These are phyloP conservation scores for Calocera cornea DNA, from an alignment of 768 basidiomycete genomes.

Conservation along the genomic window DNA sequence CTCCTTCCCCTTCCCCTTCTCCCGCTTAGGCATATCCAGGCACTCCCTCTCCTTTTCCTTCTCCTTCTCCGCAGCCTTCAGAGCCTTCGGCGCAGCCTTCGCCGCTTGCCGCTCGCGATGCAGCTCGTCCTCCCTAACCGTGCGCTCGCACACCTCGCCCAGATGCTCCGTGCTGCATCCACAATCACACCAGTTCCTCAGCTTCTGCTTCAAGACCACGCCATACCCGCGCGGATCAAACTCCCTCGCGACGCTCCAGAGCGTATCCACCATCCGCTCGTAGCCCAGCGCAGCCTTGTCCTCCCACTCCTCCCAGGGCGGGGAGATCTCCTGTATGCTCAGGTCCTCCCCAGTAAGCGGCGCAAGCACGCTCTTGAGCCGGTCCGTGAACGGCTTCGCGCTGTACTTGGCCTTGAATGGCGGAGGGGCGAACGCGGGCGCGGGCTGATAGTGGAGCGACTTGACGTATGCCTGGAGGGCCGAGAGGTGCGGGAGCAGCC, in stretches of 20 bases:
- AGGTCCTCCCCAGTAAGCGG: constrained; percentile 20
- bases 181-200: constrained; percentile 66
- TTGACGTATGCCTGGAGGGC: constrained; percentile 50
- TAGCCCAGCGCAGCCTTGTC: constrained; percentile 49
- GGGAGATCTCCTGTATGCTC: constrained; percentile 8
- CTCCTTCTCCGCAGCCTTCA: neutral
- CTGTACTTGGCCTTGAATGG: neutral
- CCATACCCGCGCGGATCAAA: constrained; percentile 65
- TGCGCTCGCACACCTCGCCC: constrained; percentile 61
- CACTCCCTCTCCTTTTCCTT: neutral
- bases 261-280: constrained; percentile 45
- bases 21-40: neutral
- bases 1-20: constrained; percentile 49
- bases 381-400: constrained; percentile 30
- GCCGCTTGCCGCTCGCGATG: constrained; percentile 30
- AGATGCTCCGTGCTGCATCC: constrained; percentile 69
- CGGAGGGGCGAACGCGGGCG: constrained; percentile 47
- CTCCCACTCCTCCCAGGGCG: constrained; percentile 48
- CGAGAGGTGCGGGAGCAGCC: constrained; percentile 46
- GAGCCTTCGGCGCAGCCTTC: neutral
- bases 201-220: constrained; percentile 51
- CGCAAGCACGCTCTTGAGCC: constrained; percentile 43
- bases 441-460: constrained; percentile 43
- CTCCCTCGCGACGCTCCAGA: constrained; percentile 58
- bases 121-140: constrained; percentile 56